phyloP scores from a whole-genome alignment of 345 rosid species.

The Eucalyptus grandis region DNA sequence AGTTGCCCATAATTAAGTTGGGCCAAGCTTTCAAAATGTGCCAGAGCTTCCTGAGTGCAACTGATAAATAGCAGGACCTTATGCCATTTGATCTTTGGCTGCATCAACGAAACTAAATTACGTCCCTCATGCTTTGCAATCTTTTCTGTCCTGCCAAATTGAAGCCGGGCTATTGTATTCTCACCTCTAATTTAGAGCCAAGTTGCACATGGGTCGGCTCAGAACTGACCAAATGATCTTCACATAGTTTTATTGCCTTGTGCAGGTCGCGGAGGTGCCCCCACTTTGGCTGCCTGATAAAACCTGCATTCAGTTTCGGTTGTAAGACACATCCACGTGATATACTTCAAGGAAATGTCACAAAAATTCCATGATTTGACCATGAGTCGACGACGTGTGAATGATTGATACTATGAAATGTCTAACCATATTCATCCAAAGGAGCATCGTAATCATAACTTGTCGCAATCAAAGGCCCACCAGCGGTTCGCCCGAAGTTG shows the following conservation, averaged over 20 bases:
- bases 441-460: constrained; percentile 73
- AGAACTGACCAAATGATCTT: constrained; percentile 39
- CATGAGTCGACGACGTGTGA: not conserved
- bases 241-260: constrained; percentile 42
- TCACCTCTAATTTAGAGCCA: constrained; percentile 39
- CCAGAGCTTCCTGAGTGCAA: not conserved
- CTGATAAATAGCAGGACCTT: not conserved
- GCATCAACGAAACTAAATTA: not conserved
- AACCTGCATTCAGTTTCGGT: constrained; percentile 17
- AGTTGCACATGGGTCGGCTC: constrained; percentile 26
- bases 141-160: not conserved
- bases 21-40: not conserved
- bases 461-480: constrained; percentile 56
- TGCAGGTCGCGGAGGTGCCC: constrained; percentile 53
- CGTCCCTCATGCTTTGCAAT: not conserved
- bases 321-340: not conserved
- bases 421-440: constrained; percentile 54
- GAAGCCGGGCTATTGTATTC: not conserved
- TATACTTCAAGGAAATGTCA: not conserved
- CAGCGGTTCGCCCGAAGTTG: constrained; percentile 58
- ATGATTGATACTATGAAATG: not conserved
- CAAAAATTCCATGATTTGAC: not conserved
- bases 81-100: not conserved
- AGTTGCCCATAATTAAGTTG: not conserved
- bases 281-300: constrained; percentile 60